Base-by-base conservation (phyloP, 2,329 filamentous ascomycete genomes). In the Podosphaera xanthii region DNA sequence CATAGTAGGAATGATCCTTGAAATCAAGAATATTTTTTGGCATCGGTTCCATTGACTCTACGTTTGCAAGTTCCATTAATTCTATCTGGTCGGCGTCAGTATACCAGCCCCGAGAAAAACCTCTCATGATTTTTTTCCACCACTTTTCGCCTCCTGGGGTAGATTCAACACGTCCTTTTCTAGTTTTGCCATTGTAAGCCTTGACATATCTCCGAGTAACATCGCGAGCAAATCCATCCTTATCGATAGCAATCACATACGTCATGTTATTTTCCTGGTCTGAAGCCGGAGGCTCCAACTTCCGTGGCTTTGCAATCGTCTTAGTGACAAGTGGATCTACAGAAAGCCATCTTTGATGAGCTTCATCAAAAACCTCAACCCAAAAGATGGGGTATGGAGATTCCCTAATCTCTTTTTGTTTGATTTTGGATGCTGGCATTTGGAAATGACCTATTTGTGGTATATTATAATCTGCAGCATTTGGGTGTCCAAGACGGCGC, bases 131-230 rank as follows among this genome's bases (percentile, higher is more conserved):
- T 57, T 70, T 74, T 2, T 71, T 71, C 76, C 78, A 81, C 80
- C 80, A 83, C 58, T 66, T 66, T 8, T 72, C 72, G 0, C 73
- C 77, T 8, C 72, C 66, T 64, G 76, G 71, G 73, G 75, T 52
- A 69, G 75, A 60, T 60, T 97, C 92, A 1, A 98, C 77, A n/a
- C 92, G 82, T 60, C 79, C 71, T 63, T 82, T 88, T 31, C 87
- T 79, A 0, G 90, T 95, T 71, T 97, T 97, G 31, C 90, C 86
- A 65, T 89, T 92, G 71, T 85, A 97, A 0, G 84, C 84, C 70
- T 92, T 94, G 1, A 83, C 78, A 68, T 98, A 98, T 14, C 92
- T 81, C 59, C 82, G 78, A 0, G 92, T 98, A 0, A 98, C 87
- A 66, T 98, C 92, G 66, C 79, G 81, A 0, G 82, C 88, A 12